phyloP scores from a whole-genome alignment of 2,329 filamentous ascomycete genomes.

The Myotisia sp. region DNA sequence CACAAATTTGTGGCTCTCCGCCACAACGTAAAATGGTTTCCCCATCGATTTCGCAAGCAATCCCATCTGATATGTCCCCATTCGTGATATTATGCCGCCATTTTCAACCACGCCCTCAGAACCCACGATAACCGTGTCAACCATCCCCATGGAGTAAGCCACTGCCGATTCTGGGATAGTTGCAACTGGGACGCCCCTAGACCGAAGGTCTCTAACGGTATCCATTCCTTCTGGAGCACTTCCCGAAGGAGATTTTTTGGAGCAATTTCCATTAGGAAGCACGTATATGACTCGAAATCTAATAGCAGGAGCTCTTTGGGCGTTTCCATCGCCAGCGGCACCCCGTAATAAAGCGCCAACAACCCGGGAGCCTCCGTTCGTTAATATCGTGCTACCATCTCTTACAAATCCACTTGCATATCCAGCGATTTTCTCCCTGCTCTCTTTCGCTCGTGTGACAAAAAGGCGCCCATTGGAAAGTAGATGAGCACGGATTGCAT shows the following conservation, averaged over 20 bases:
- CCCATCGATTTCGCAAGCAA: slow-evolving; percentile 58
- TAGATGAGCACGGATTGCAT: slow-evolving; percentile 67
- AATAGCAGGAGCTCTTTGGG: slow-evolving; percentile 41
- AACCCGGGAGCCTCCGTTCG: slow-evolving; percentile 74
- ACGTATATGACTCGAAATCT: slow-evolving; percentile 77
- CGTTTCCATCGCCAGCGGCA: slow-evolving; percentile 51
- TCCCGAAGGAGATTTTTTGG: slow-evolving; percentile 15
- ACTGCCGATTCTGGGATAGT: slow-evolving; percentile 62
- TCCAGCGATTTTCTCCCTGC: slow-evolving; percentile 66
- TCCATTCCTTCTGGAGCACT: slow-evolving; percentile 47
- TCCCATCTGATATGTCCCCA: slow-evolving; percentile 79
- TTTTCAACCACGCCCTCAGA: slow-evolving; percentile 84
- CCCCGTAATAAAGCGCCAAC: slow-evolving; percentile 63
- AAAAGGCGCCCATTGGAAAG: slow-evolving; percentile 77
- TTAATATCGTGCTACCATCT: slow-evolving; percentile 70
- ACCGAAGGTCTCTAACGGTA: slow-evolving; percentile 57
- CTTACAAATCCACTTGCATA: slow-evolving; percentile 65
- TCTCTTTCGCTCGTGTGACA: slow-evolving; percentile 71
- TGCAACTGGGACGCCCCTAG: slow-evolving; percentile 66
- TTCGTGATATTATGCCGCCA: slow-evolving; percentile 75
- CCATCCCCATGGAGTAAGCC: slow-evolving; percentile 62
- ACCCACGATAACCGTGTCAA: slow-evolving; percentile 54
- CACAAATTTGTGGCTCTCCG: slow-evolving; percentile 94
- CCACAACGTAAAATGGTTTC: slow-evolving; percentile 77
- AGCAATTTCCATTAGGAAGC: slow-evolving; percentile 27